Conservation (phyloP, 2,329 filamentous ascomycete genomes). For the Beauveria asiatica region DNA sequence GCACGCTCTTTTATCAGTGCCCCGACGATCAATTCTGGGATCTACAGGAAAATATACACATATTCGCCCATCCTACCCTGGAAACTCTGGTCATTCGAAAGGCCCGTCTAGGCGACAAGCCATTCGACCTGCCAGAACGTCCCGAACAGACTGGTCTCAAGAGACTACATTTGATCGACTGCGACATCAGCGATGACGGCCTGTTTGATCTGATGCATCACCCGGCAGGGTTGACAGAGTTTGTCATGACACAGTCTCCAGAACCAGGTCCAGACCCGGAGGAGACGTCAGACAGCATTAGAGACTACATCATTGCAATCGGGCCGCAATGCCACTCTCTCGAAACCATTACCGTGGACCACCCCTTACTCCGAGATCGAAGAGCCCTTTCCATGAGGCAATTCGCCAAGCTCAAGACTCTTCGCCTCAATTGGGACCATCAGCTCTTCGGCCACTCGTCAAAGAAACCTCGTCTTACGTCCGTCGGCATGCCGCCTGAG, state of each 20-base stretch:
- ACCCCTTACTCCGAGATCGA: slow-evolving; percentile 29
- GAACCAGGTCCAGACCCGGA: slow-evolving; percentile 33
- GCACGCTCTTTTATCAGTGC: slow-evolving; percentile 39
- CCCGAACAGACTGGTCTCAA: slow-evolving; percentile 37
- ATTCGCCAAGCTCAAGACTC: slow-evolving; percentile 30
- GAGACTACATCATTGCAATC: slow-evolving; percentile 38
- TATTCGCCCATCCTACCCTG: slow-evolving; percentile 41
- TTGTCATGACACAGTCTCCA: slow-evolving; percentile 37
- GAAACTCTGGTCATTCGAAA: slow-evolving; percentile 35
- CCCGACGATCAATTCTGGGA: slow-evolving; percentile 39
- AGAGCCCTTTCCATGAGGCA: slow-evolving; percentile 35
- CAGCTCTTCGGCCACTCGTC: slow-evolving; percentile 38
- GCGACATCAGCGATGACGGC: slow-evolving; percentile 39
- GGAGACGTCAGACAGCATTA: slow-evolving; percentile 37
- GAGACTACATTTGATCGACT: slow-evolving; percentile 38
- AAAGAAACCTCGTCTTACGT: slow-evolving; percentile 36
- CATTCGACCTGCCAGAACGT: slow-evolving; percentile 39
- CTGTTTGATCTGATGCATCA: slow-evolving; percentile 31
- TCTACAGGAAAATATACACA: slow-evolving; percentile 42
- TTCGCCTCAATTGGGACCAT: slow-evolving; percentile 38
- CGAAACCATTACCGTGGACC: slow-evolving; percentile 37
- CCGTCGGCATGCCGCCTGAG: slow-evolving; percentile 37
- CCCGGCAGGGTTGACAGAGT: slow-evolving; percentile 35
- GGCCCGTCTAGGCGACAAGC: slow-evolving; percentile 37
- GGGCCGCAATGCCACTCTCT: slow-evolving; percentile 32